A percentile compares a stretch with the other conserved stretches of the same genome.
phyloP scores from a whole-genome alignment of 768 basidiomycete genomes.

The Clitopilus hobsonii region DNA sequence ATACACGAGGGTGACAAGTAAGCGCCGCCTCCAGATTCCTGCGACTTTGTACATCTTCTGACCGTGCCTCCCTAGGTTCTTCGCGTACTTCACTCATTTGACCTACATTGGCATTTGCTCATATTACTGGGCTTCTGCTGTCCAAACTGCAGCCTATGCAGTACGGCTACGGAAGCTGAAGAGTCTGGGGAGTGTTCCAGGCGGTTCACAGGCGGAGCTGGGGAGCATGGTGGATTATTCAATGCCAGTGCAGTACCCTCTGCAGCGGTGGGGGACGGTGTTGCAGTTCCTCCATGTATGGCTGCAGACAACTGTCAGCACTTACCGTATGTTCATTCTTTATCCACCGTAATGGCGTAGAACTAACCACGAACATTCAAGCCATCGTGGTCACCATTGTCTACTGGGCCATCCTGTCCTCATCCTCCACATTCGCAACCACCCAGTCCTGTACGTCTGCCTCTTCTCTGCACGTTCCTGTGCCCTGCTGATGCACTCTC shows the following conservation, averaged over 20 bases:
- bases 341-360: neutral
- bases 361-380: slow-evolving; percentile 15
- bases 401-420: slow-evolving; percentile 54
- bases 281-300: slow-evolving; percentile 56
- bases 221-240: neutral
- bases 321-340: slow-evolving; percentile 39
- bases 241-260: slow-evolving; percentile 31
- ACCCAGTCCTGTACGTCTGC: slow-evolving; percentile 30
- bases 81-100: slow-evolving; percentile 63
- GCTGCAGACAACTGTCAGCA: slow-evolving; percentile 43
- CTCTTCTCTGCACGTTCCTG: neutral
- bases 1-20: slow-evolving; percentile 26
- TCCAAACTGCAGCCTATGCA: slow-evolving; percentile 46
- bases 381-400: slow-evolving; percentile 63
- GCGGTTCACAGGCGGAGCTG: neutral
- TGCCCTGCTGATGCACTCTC: neutral
- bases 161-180: slow-evolving; percentile 3
- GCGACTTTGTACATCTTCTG: neutral
- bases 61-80: slow-evolving; percentile 34
- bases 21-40: slow-evolving; percentile 9
- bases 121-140: slow-evolving; percentile 56
- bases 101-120: slow-evolving; percentile 57
- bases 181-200: neutral
- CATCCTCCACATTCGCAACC: slow-evolving; percentile 33
- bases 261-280: slow-evolving; percentile 54